A percentile compares a stretch with the other conserved stretches of the same genome.
These are phyloP conservation scores for Lathyrus tuberosus DNA, from an alignment of 306 rosid genomes.

Conservation along the genomic window DNA sequence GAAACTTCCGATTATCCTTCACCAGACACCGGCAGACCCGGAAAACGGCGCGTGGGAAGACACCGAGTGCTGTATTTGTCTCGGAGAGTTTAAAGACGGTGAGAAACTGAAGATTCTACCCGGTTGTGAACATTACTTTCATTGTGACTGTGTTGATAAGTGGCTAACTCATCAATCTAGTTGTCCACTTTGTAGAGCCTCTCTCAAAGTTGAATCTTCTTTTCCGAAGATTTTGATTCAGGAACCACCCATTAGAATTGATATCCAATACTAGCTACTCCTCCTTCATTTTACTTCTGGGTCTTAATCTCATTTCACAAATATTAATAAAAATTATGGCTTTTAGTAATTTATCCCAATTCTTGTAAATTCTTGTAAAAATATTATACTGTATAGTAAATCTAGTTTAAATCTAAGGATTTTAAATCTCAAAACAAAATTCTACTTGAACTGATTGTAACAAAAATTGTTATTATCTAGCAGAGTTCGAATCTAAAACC, in stretches of 20 bases:
- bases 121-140: slow-evolving; percentile 64
- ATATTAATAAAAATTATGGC: slow-evolving; percentile 15
- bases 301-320: not conserved
- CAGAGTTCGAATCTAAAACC: no score
- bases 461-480: no score
- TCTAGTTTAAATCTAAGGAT: not conserved
- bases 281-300: not conserved
- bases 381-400: not conserved
- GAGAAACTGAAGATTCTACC: slow-evolving; percentile 87
- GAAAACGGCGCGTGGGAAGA: slow-evolving; percentile 43
- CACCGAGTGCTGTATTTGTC: slow-evolving; percentile 80
- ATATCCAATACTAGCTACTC: slow-evolving; percentile 35
- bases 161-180: slow-evolving; percentile 74
- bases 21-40: slow-evolving; percentile 39
- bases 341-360: slow-evolving; percentile 2
- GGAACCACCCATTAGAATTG: slow-evolving; percentile 52
- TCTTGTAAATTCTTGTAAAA: slow-evolving; percentile 33
- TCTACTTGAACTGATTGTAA: no score
- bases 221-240: slow-evolving; percentile 52
- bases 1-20: slow-evolving; percentile 55
- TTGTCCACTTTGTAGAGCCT: slow-evolving; percentile 85
- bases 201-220: slow-evolving; percentile 50
- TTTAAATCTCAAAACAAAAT: no score
- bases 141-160: slow-evolving; percentile 77
- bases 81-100: slow-evolving; percentile 65